Conservation (phyloP, 495 filamentous ascomycete species). For the Hypoxylon rickii region DNA sequence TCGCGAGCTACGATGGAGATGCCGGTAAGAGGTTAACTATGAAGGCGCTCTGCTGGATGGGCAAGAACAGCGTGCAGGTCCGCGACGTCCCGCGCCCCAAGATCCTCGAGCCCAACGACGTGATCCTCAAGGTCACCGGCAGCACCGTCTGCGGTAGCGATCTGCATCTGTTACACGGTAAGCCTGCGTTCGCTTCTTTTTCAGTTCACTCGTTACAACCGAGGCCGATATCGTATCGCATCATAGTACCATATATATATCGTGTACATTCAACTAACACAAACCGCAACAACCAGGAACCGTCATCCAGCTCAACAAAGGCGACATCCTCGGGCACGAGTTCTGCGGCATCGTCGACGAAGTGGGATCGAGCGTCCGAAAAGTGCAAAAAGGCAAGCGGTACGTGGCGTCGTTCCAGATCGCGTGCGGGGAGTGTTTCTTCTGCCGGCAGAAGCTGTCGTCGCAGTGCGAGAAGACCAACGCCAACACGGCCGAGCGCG, state of each 20-base stretch:
- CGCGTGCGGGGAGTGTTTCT: conserved; percentile 75
- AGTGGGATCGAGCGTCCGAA: conserved; percentile 64
- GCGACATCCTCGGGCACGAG: conserved; percentile 90
- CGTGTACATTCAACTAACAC: too few relatives aligned
- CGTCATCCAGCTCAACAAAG: conserved; percentile 74
- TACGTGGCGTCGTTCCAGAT: conserved; percentile 90
- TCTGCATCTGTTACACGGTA: conserved; percentile 77
- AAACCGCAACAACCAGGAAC: too few relatives aligned
- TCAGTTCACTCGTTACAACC: not conserved
- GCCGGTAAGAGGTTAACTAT: conserved; percentile 62
- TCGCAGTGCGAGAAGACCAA: conserved; percentile 84
- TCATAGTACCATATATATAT: too few relatives aligned
- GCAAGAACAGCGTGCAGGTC: conserved; percentile 67
- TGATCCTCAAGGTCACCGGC: conserved; percentile 83
- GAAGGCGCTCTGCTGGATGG: conserved; percentile 75
- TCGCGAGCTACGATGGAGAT: conserved; percentile 49
- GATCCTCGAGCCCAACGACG: conserved; percentile 74
- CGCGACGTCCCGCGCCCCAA: conserved; percentile 68
- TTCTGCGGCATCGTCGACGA: conserved; percentile 82
- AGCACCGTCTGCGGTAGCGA: conserved; percentile 88
- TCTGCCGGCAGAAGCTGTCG: conserved; percentile 74
- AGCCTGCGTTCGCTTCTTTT: not conserved
- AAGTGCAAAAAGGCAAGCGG: conserved; percentile 65
- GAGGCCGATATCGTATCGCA: too few relatives aligned
- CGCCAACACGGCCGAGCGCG: conserved; percentile 66